phyloP scores from a whole-genome alignment of 2,329 filamentous ascomycete genomes.

The Fusarium sp. region DNA sequence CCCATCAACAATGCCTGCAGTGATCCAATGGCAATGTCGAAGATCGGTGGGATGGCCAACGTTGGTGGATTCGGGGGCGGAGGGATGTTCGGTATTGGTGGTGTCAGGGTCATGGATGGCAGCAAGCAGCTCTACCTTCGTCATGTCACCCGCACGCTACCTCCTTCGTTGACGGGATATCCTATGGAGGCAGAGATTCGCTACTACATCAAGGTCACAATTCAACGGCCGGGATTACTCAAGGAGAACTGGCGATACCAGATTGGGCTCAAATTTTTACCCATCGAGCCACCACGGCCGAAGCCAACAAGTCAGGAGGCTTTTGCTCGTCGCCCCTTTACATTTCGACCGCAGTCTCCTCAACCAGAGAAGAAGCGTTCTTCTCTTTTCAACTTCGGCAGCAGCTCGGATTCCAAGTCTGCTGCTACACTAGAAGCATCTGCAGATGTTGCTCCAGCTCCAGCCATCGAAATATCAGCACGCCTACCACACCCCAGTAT shows the following conservation, averaged over 20 bases:
- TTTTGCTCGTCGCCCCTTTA: conserved; percentile 81
- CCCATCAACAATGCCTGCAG: conserved; percentile 81
- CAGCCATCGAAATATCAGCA: conserved; percentile 81
- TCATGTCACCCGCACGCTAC: conserved; percentile 88
- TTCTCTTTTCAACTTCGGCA: conserved; percentile 67
- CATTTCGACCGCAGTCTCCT: conserved; percentile 62
- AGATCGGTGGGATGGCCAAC: conserved; percentile 66
- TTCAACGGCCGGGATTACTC: conserved; percentile 88
- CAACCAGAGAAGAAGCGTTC: conserved; percentile 64
- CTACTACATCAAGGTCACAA: conserved; percentile 96
- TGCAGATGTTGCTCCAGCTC: conserved; percentile 56
- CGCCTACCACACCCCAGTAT: conserved; percentile 89
- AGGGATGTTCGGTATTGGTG: conserved; percentile 63
- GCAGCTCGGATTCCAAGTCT: conserved; percentile 48
- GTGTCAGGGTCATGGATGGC: conserved; percentile 73
- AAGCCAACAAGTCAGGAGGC: conserved; percentile 78
- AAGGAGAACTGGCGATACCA: conserved; percentile 86
- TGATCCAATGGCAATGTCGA: conserved; percentile 65
- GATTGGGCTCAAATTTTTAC: conserved; percentile 84
- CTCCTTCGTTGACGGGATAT: conserved; percentile 89
- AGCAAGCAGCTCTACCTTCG: conserved; percentile 70
- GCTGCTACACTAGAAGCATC: conserved; percentile 45
- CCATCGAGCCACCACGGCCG: conserved; percentile 88
- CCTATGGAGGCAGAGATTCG: conserved; percentile 89
- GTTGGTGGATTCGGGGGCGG: conserved; percentile 64